Evolutionary conservation across 1,284 basidiomycete genomes (phyloP), one percentile per base, ranked within the genome.

Genomic region (Irpex lacteus): DNA sequence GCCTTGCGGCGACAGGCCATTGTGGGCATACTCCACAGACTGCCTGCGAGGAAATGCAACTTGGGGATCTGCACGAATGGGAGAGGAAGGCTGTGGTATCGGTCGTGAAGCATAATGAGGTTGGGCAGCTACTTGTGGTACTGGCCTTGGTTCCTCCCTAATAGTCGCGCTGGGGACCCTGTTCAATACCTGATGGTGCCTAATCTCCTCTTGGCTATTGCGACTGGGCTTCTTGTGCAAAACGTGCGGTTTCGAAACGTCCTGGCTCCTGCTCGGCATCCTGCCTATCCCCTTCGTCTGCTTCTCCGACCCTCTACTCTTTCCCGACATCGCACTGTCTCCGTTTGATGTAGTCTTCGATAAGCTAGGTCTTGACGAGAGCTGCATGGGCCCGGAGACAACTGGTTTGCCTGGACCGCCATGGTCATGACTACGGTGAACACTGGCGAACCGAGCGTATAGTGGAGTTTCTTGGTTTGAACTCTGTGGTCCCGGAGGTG

Each of bases 311-410:
- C 60, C 59, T 26, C 21, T 53, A 9, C 61, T 32, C 34, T 36
- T 19, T 26, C 26, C 47, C 18, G 11, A 32, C 13, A 61, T 47
- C 9, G 44, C 19, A 40, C 32, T 32, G 32, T 52, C 49, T 26
- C 38, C 50, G 11, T 47, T 50, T 9, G 49, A 19, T 47, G 62
- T 58, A 38, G 32, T 34, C 53, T 58, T 58, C 13, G 64, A 37
- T 15, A 63, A 54, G 38, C 62, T 67, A 3, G 66, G 36, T 38
- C 59, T 68, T 47, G 70, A 63, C 1, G 62, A 60, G 38, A 71
- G 69, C 32, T 64, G 66, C 66, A 73, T 69, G 18, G 74, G 74
- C 32, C 72, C 74, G 11, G 74, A 75, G 8, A 75, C 74, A 18
- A 71, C 61, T 7, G 70, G 70, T 49, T 70, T 72, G n/a, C 60